These are phyloP conservation scores for Apiotrichum akiyoshidainum DNA, from an alignment of 1,284 basidiomycete species.

Conservation along the genomic window DNA sequence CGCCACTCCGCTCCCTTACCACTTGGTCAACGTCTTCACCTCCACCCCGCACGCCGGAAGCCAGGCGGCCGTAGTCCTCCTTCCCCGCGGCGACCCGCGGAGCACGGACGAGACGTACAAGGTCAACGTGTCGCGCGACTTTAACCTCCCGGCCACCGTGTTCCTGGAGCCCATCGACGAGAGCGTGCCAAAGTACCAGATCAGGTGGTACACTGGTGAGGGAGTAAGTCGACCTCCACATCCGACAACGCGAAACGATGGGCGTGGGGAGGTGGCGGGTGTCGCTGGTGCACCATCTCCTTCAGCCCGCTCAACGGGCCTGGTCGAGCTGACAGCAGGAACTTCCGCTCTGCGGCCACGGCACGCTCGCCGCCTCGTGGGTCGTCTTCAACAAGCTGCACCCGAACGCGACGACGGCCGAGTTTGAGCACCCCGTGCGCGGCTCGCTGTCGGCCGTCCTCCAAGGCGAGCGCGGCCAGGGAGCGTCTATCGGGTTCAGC, in stretches of 20 bases:
- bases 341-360: constrained; percentile 42
- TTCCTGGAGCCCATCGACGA: constrained; percentile 24
- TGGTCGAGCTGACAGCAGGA: constrained; percentile 21
- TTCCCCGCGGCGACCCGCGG: constrained; percentile 24
- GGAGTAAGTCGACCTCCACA: constrained; percentile 19
- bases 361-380: constrained; percentile 36
- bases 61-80: constrained; percentile 41
- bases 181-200: constrained; percentile 25
- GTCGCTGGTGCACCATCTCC: too few relatives aligned
- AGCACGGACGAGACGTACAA: constrained; percentile 29
- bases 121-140: constrained; percentile 30
- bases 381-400: constrained; percentile 28
- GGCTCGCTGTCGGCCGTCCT: constrained; percentile 28
- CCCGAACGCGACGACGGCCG: constrained; percentile 15
- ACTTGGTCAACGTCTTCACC: constrained; percentile 39
- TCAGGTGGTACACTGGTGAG: constrained; percentile 43
- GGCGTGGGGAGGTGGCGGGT: too few relatives aligned
- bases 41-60: constrained; percentile 35
- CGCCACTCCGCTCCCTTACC: constrained; percentile 19
- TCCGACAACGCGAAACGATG: background rate
- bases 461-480: constrained; percentile 16
- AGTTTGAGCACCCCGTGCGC: constrained; percentile 29
- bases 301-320: too few relatives aligned
- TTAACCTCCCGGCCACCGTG: constrained; percentile 41
- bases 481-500: constrained; percentile 65